Percentiles rank a stretch among this genome's conserved stretches.
Conservation (phyloP, 768 basidiomycete species). For the Leccinellum luteum region DNA sequence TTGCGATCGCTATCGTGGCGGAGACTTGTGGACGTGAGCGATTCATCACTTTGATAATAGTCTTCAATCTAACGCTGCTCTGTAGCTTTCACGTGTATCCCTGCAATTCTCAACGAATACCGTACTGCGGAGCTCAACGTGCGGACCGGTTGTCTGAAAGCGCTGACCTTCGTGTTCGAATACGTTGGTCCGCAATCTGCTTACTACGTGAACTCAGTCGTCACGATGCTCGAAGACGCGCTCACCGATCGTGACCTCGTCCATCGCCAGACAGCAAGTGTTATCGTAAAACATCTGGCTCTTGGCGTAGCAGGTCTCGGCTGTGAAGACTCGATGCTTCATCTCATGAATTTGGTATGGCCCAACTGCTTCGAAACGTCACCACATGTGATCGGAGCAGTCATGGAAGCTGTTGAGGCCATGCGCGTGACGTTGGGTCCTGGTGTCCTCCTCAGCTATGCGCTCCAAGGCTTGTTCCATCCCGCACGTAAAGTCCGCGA, state of each 20-base stretch:
- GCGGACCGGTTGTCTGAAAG: constrained; percentile 97
- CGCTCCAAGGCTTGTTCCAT: constrained; percentile 94
- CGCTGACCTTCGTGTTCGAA: constrained; percentile 98
- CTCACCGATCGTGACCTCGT: constrained; percentile 98
- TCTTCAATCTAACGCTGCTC: constrained; percentile 10
- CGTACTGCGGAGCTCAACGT: constrained; percentile 98
- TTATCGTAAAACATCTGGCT: constrained; percentile 97
- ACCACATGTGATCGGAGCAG: constrained; percentile 96
- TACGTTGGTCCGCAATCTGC: constrained; percentile 97
- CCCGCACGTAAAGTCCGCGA: constrained; percentile 96
- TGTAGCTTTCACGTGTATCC: constrained; percentile 94
- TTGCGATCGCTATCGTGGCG: constrained; percentile 94
- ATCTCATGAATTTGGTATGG: constrained; percentile 98
- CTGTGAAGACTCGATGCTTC: constrained; percentile 96
- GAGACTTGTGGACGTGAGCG: constrained; percentile 80
- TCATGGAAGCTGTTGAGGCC: constrained; percentile 97
- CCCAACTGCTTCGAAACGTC: constrained; percentile 99
- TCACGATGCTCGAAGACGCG: constrained; percentile 97
- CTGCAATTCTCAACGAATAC: constrained; percentile 98
- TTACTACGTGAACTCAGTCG: constrained; percentile 95
- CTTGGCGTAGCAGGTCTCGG: constrained; percentile 96
- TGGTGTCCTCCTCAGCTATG: constrained; percentile 87
- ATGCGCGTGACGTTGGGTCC: constrained; percentile 97
- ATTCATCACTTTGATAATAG: neutral
- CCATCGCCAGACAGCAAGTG: constrained; percentile 95